A percentile compares a stretch with the other conserved stretches of the same genome.
phyloP scores from a whole-genome alignment of 495 filamentous ascomycete genomes.

The Alectoria sarmentosa region DNA sequence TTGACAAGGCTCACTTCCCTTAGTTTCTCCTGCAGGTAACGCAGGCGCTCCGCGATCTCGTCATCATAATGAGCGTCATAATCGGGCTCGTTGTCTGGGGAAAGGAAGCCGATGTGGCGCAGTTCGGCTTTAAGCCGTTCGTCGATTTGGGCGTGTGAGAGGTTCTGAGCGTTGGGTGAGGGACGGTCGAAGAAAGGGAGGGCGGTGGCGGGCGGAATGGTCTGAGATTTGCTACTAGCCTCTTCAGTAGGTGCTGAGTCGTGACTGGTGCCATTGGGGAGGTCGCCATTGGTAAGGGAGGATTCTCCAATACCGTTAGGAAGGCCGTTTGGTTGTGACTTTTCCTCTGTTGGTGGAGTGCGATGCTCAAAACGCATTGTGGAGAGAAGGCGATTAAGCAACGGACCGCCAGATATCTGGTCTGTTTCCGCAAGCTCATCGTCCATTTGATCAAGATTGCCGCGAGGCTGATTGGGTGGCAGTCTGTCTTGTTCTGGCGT shows the following conservation, averaged over 20 bases:
- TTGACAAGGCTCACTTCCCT: slow-evolving; percentile 76
- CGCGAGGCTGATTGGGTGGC: slow-evolving; percentile 73
- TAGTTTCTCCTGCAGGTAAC: slow-evolving; percentile 74
- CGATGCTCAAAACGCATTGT: slow-evolving; percentile 78
- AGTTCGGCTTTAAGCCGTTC: slow-evolving; percentile 87
- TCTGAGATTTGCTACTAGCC: slow-evolving; percentile 36
- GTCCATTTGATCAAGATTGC: slow-evolving; percentile 74
- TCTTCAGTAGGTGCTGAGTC: slow-evolving; percentile 37
- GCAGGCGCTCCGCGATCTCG: slow-evolving; percentile 83
- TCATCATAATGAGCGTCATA: slow-evolving; percentile 91
- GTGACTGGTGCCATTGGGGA: slow-evolving; percentile 44
- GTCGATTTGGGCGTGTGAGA: slow-evolving; percentile 79
- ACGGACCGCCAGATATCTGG: slow-evolving; percentile 80
- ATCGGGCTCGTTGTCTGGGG: slow-evolving; percentile 59
- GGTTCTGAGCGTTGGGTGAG: slow-evolving; percentile 42
- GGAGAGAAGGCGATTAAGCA: slow-evolving; percentile 75
- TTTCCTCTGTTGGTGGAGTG: slow-evolving; percentile 50
- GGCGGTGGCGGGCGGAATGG: slow-evolving; percentile 61
- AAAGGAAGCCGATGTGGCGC: slow-evolving; percentile 85
- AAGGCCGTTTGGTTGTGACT: slow-evolving; percentile 47
- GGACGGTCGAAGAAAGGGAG: slow-evolving; percentile 51
- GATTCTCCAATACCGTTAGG: slow-evolving; percentile 43
- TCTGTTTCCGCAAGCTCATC: slow-evolving; percentile 82
- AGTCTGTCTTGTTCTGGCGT: slow-evolving; percentile 53
- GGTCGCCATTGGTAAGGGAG: slow-evolving; percentile 46